Conservation (phyloP, 2,329 filamentous ascomycete genomes). For the Fusarium sp. region DNA sequence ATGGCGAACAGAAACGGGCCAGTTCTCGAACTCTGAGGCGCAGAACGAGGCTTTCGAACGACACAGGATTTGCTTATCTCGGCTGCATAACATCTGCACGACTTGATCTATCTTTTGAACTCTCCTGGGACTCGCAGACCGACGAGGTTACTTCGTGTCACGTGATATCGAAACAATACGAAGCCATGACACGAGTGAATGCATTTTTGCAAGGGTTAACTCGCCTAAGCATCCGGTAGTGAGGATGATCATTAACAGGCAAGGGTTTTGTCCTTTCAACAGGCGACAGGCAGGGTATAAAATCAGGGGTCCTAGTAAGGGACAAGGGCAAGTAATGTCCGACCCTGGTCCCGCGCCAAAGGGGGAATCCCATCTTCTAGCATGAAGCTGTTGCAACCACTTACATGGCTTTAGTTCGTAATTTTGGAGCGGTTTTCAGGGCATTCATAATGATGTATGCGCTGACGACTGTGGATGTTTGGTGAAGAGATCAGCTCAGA, state of each 20-base stretch:
- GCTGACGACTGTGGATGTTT: constrained; percentile 11
- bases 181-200: constrained; percentile 7
- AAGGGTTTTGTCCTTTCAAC: constrained; percentile 25
- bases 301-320: constrained; percentile 16
- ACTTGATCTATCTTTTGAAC: constrained; percentile 6
- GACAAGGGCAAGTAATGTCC: constrained; percentile 26
- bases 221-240: constrained; percentile 34
- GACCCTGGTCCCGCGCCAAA: constrained; percentile 1
- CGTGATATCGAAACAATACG: constrained; percentile 31
- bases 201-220: constrained; percentile 22
- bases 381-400: neutral
- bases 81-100: constrained; percentile 16
- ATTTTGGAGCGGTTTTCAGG: no score
- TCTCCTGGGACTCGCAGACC: neutral
- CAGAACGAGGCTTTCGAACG: constrained; percentile 3
- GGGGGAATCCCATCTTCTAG: neutral
- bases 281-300: constrained; percentile 3
- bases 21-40: neutral
- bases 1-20: neutral
- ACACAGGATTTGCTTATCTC: neutral
- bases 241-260: constrained; percentile 26
- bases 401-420: neutral
- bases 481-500: constrained; percentile 8
- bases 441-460: neutral
- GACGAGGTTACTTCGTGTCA: constrained; percentile 20